These are phyloP conservation scores for Aspergillus saccharolyticus DNA, from an alignment of 495 filamentous ascomycete genomes.

Conservation along the genomic window DNA sequence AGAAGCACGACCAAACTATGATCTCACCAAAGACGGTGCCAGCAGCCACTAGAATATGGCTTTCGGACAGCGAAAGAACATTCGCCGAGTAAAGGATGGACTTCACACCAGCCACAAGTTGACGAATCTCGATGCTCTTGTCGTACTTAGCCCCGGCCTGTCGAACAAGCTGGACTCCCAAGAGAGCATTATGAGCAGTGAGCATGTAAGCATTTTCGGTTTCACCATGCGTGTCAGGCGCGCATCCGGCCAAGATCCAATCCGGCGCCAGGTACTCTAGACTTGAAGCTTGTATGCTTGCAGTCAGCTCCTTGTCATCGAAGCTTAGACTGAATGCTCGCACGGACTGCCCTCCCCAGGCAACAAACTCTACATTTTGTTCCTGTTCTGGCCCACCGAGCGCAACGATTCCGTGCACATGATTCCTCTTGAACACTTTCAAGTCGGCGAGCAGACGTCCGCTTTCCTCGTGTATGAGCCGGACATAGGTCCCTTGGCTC, in stretches of 20 bases:
- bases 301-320: constrained; percentile 5
- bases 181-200: constrained; percentile 79
- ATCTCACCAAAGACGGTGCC: constrained; percentile 95
- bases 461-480: constrained; percentile 32
- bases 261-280: constrained; percentile 53
- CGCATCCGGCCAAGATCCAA: constrained; percentile 77
- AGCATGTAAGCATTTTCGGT: constrained; percentile 44
- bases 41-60: constrained; percentile 66
- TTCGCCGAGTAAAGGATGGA: constrained; percentile 88
- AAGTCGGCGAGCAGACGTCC: constrained; percentile 29
- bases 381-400: constrained; percentile 17
- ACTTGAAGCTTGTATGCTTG: constrained; percentile 21
- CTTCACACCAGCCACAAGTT: constrained; percentile 62
- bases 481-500: constrained; percentile 39
- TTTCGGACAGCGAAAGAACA: constrained; percentile 51
- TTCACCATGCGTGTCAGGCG: constrained; percentile 18
- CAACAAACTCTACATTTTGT: constrained; percentile 49
- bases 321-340: constrained; percentile 47
- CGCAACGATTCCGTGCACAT: constrained; percentile 38
- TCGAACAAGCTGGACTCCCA: constrained; percentile 36
- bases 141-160: constrained; percentile 16
- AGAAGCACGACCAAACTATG: constrained; percentile 73
- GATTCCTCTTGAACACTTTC: constrained; percentile 36
- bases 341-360: constrained; percentile 71
- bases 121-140: constrained; percentile 26